These are phyloP conservation scores for Aspergillus funiculosus DNA, from an alignment of 495 filamentous ascomycete genomes.

Conservation along the genomic window DNA sequence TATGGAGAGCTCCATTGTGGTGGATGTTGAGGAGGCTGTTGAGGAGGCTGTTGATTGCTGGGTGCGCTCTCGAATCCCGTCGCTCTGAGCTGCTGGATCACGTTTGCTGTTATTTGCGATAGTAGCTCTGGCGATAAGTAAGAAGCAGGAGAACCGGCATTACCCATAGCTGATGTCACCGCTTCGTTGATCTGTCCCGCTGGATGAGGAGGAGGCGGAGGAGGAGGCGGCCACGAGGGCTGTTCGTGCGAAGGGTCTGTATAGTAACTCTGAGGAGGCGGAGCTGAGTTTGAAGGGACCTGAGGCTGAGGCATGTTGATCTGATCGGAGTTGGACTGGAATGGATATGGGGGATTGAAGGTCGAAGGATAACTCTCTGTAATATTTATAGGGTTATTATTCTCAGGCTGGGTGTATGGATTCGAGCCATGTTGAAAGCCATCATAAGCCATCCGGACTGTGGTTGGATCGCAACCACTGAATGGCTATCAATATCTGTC, in stretches of 20 bases:
- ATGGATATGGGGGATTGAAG: conserved; percentile 33
- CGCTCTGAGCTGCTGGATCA: conserved; percentile 49
- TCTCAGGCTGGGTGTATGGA: conserved; percentile 26
- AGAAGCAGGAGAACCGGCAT: conserved; percentile 27
- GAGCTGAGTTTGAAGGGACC: conserved; percentile 20
- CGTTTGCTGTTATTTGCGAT: conserved; percentile 47
- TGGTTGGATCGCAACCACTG: conserved; percentile 2
- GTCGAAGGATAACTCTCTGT: conserved; percentile 23
- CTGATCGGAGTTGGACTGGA: conserved; percentile 30
- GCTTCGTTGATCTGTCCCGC: conserved; percentile 42
- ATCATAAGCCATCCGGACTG: conserved; percentile 39
- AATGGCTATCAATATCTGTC: conserved; percentile 1
- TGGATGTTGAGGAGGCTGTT: conserved; percentile 28
- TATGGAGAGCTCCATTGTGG: conserved; percentile 27
- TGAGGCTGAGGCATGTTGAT: conserved; percentile 39
- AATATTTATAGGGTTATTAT: conserved; percentile 19
- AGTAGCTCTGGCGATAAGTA: conserved; percentile 47
- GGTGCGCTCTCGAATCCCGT: conserved; percentile 36
- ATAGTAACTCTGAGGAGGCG: conserved; percentile 14
- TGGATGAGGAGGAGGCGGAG: conserved; percentile 9
- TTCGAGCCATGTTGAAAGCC: conserved; percentile 27
- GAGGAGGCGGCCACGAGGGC: conserved; percentile 16
- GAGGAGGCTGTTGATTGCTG: conserved; percentile 24
- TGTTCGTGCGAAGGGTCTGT: conserved; percentile 22
- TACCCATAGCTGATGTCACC: conserved; percentile 41